Base-by-base conservation (phyloP, 1,139 yeast genomes). In the Dujonia santamariae region DNA sequence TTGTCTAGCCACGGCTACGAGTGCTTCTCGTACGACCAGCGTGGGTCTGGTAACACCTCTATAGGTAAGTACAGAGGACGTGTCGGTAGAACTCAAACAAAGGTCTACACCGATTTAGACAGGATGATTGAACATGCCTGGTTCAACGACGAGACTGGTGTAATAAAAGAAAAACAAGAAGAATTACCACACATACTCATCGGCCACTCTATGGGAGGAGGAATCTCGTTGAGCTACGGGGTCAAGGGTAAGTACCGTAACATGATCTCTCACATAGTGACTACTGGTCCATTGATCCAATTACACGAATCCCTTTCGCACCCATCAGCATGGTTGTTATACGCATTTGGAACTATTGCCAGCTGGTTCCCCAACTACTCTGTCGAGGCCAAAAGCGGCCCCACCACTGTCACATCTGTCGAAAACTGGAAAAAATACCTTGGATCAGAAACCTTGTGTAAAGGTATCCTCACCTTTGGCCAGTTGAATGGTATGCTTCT, bases 131-230 rank as follows among this genome's bases (percentile, higher is more conserved):
- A 50, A 26, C 31, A 37, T 1, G 42, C 42, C 25, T 34, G 34
- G 34, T 33, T 37, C 17, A 31, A 19, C 9, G 12, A 24, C n/a
- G 23, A 19, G 9, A 19, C 6, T 13, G 28, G 17, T 4, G 5
- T 17, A 9, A 11, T 4, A 4, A n/a, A 20, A 5, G 22, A 33
- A 12, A 16, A 39, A 14, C 11, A 15, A 6, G n/a, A 20, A 3
- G 5, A 7, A 16, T 7, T 18, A 7, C 36, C 42, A 3, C 28
- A 42, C 13, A 41, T 43, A 28, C 32, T 53, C 17, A 31, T 50
- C 6, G 56, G 51, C 2, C 56, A 53, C 34, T 51, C 53, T 23
- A 51, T 53, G 38, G 58, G 58, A 1, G 57, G 56, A 1, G 51
- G 51, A 2, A 41, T 53, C 3, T 48, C 47, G 2, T 38, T 53